Evolutionary conservation across 306 rosid species (phyloP), one percentile per base, ranked within the genome.

Genomic region (Medicago arabica): DNA sequence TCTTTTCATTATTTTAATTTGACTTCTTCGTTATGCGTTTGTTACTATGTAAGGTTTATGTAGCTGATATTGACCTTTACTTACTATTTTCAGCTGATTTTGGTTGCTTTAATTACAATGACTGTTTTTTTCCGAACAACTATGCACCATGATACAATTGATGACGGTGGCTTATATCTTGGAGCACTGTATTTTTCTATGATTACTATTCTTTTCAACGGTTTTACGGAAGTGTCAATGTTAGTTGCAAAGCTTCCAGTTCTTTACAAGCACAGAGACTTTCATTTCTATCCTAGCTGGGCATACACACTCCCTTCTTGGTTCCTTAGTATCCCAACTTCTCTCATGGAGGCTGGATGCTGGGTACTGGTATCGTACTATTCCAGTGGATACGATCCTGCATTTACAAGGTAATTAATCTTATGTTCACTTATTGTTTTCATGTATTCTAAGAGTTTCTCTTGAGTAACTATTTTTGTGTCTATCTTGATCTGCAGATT

Each of bases 211-310:
- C 98, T 96, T 74, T 96, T 96, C 76, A 96, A 96, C 82, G 99
- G 99, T 82, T 96, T 96, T 85, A 96, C 92, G 40, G 99, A 96
- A 86, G 98, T 92, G 73, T 79, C 99, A 49, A 92, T 96, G 99
- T 83, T 96, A 84, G 99, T 96, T 66, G 97, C 96, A 77, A 96
- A 96, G 90, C 98, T 96, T 83, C 99, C 97, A 23, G 87, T 90
- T 72, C 71, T 96, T 82, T 96, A 96, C 99, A 96, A 96, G 91
- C 99, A 96, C 67, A 88, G 99, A 73, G 99, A 96, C 80, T 81
- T 96, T 78, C 99, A 86, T 70, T 92, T 96, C 86, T 96, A 96
- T 76, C 99, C 99, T 71, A 90, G 97, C 83, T 96, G 99, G 99
- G 91, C 83, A 61, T 96, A 90, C 69, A 90, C 99, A 13, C 83